Evolutionary conservation across 2,329 filamentous ascomycete species (phyloP), one percentile per base, ranked within the genome.

Genomic region (Drechmeria coniospora): DNA sequence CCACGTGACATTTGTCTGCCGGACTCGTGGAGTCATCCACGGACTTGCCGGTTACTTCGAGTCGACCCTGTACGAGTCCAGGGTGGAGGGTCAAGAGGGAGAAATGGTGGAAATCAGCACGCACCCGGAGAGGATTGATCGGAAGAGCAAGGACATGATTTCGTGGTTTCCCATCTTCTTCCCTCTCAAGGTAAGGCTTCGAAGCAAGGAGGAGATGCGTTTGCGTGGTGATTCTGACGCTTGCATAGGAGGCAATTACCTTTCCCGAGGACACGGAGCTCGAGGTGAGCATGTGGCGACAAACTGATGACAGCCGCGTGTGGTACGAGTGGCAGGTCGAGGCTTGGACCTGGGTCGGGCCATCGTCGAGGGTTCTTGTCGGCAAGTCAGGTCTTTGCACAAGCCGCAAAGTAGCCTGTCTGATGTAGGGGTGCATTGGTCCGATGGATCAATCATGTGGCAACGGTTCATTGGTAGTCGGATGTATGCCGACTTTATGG

Each of bases 91-190:
- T 16, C 48, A 43, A 17, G 43, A 39, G 30, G 51, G 42, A 5
- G 51, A 54, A 15, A 74, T 72, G 40, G 71, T 94, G 4, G 87
- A 95, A 57, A 66, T 98, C 33, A 92, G 83, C 45, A 98, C 80
- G 4, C 79, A 93, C 44, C 92, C 90, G 0, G 79, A 92, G 37
- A 81, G 78, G 17, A 95, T 98, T 56, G 82, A 90, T 31, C 60
- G 61, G 32, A 95, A 95, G 68, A 93, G 84, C 62, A 79, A 79
- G 47, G 86, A 92, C 43, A 98, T 98, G 92, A 92, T 94, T 37
- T 92, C 82, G 30, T 98, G 90, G 90, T 98, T 98, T 50, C 90
- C 90, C 1, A 95, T 98, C 17, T 94, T 87, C 58, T 98, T 98
- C 48, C 90, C 92, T 0, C 58, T 98, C 10, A 92, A 90, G 73